Conservation (phyloP, 2,329 filamentous ascomycete species). For the Aureobasidium melanogenum region DNA sequence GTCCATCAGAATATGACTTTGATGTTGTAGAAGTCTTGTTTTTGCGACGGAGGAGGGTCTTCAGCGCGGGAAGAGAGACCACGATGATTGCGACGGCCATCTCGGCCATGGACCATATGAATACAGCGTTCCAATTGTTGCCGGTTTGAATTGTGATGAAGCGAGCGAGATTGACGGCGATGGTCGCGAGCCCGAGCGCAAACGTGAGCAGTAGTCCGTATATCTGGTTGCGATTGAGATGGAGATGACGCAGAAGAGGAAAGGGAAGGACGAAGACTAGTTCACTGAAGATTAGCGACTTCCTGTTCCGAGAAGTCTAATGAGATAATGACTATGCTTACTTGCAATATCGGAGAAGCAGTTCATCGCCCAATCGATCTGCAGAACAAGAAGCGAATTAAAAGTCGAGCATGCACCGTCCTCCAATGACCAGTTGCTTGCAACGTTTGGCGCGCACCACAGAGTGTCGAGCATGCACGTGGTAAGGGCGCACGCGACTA, state of each 20-base stretch:
- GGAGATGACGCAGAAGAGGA: background rate
- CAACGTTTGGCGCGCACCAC: background rate
- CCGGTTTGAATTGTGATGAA: constrained; percentile 4
- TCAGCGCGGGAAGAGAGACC: background rate
- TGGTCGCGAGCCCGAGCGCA: background rate
- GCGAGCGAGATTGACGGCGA: constrained; percentile 1
- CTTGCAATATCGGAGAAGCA: background rate
- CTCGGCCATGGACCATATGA: constrained; percentile 4
- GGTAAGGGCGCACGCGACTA: background rate
- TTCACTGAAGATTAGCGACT: background rate
- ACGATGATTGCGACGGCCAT: constrained; percentile 3
- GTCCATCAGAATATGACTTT: background rate
- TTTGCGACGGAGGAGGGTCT: background rate
- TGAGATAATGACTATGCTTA: background rate
- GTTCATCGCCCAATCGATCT: constrained; percentile 4
- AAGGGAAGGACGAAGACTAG: constrained; percentile 4
- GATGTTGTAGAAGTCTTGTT: background rate
- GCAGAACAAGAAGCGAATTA: background rate
- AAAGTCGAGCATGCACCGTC: constrained; percentile 1
- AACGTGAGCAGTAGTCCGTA: background rate
- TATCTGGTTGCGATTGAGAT: background rate
- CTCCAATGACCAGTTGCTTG: constrained; percentile 1
- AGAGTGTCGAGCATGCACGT: background rate
- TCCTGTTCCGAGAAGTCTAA: background rate
- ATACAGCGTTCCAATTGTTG: background rate